phyloP scores from a whole-genome alignment of 176 grass and related monocot species.

The Avena insularis region DNA sequence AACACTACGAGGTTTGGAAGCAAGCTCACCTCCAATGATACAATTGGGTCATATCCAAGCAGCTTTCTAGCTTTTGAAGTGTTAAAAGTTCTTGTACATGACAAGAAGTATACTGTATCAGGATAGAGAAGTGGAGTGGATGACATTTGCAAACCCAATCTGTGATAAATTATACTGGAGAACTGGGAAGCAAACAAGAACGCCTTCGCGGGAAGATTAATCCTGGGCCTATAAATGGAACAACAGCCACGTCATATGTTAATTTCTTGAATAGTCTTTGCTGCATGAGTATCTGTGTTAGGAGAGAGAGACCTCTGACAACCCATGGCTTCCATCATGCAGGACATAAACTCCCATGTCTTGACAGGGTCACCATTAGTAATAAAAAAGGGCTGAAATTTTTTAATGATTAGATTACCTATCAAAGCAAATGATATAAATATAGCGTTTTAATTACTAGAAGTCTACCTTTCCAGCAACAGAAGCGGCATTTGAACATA shows the following conservation, averaged over 20 bases:
- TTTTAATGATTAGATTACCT: conserved; percentile 11
- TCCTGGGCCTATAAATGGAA: conserved; percentile 65
- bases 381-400: conserved; percentile 81
- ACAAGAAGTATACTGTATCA: conserved; percentile 61
- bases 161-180: conserved; percentile 48
- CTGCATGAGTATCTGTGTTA: not conserved
- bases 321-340: conserved; percentile 81
- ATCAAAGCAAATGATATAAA: conserved; percentile 31
- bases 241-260: conserved; percentile 44
- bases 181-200: conserved; percentile 46
- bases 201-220: conserved; percentile 80
- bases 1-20: conserved; percentile 9
- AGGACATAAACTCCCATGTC: conserved; percentile 90
- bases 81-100: conserved; percentile 80
- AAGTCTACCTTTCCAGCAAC: conserved; percentile 73
- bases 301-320: conserved; percentile 66
- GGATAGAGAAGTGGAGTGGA: conserved; percentile 54
- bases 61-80: conserved; percentile 76
- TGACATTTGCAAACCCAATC: conserved; percentile 53
- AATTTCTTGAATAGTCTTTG: conserved; percentile 40
- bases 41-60: conserved; percentile 73
- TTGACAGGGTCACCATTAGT: conserved; percentile 77
- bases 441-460: conserved; percentile 20
- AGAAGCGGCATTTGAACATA: conserved; percentile 52
- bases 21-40: conserved; percentile 78